Conservation (phyloP, 345 rosid species). For the Brassica juncea region DNA sequence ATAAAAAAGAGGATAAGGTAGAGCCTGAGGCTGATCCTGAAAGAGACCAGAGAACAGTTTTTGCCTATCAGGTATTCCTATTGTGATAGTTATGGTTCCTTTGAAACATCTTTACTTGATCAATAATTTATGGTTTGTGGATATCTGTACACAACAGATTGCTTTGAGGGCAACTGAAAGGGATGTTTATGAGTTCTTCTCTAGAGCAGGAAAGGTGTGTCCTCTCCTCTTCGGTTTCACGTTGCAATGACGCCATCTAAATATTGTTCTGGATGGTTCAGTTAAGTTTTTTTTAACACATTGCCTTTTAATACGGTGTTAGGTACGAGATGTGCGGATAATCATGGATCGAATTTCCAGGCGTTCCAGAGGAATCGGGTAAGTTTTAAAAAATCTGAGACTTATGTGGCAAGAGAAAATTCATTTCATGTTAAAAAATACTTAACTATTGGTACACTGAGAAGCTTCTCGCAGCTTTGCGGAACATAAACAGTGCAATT, state of each 20-base stretch:
- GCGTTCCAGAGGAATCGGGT: slow-evolving; percentile 97
- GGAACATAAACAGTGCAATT: not conserved
- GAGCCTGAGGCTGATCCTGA: slow-evolving; percentile 99
- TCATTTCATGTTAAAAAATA: not conserved
- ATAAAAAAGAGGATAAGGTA: slow-evolving; percentile 71
- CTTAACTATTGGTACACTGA: not conserved
- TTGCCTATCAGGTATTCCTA: slow-evolving; percentile 84
- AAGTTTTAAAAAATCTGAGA: slow-evolving; percentile 29
- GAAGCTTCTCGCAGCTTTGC: slow-evolving; percentile 1
- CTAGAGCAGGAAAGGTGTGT: slow-evolving; percentile 96
- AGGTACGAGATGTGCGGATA: slow-evolving; percentile 97
- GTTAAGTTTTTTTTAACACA: not conserved
- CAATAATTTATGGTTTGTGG: slow-evolving; percentile 17
- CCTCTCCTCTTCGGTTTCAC: slow-evolving; percentile 12
- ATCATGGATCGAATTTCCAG: slow-evolving; percentile 98
- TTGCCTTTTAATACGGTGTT: slow-evolving; percentile 30
- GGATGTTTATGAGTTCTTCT: slow-evolving; percentile 90
- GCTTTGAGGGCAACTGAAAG: slow-evolving; percentile 92
- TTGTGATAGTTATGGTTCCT: slow-evolving; percentile 7
- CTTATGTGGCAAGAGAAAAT: not conserved
- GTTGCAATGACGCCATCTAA: slow-evolving; percentile 9
- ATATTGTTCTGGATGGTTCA: slow-evolving; percentile 12
- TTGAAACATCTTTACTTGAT: slow-evolving; percentile 3
- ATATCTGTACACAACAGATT: slow-evolving; percentile 50
- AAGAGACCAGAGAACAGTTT: slow-evolving; percentile 97